Base-by-base conservation (phyloP, 768 basidiomycete species). In the Fibroporia radiculosa region DNA sequence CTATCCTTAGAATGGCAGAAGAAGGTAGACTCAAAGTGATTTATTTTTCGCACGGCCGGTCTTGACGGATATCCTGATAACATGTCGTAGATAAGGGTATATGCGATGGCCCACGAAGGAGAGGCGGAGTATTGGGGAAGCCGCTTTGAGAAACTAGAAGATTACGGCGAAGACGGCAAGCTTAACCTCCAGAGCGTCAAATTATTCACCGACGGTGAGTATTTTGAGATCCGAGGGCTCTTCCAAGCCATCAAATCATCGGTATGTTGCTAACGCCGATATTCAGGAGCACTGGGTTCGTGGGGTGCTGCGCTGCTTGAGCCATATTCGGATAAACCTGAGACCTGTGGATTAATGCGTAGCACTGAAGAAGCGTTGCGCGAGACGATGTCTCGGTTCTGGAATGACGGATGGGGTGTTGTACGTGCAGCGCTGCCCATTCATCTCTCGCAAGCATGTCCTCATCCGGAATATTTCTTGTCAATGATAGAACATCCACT, bases 281-380 rank as follows among this genome's bases (percentile, higher is more conserved):
- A 27, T 23, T 4, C 42, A 84, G 84, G 93, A 32, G 93, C 93
- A 0, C 74, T 98, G 3, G 91, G 95, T 0, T 89, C 86, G 1
- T 89, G 87, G 73, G 93, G 95, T 6, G 93, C 95, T 0, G 93
- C 95, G 0, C 71, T 98, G 45, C 65, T 88, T 4, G 74, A 82
- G 39, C 88, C 91, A 14, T 98, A 96, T 59, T 74, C 80, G 0
- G 89, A 95, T 61, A 77, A 84, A 18, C 81, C 86, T 1, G 71
- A 76, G 0, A 79, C 77, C 20, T 69, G 58, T 7, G 93, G 93
- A 1, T 68, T 89, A 44, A 72, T 97, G 72, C 72, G 78, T 20
- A 67, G 68, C 41, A 65, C 71, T 2, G 72, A 79, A 18, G 71
- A 76, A 14, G 66, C 64, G 1, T 67, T 93, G 45, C 60, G 67